Percentiles rank a stretch among this genome's conserved stretches.
Evolutionary conservation across 2,329 filamentous ascomycete genomes (phyloP).

Genomic region (Orbilia javanica): DNA sequence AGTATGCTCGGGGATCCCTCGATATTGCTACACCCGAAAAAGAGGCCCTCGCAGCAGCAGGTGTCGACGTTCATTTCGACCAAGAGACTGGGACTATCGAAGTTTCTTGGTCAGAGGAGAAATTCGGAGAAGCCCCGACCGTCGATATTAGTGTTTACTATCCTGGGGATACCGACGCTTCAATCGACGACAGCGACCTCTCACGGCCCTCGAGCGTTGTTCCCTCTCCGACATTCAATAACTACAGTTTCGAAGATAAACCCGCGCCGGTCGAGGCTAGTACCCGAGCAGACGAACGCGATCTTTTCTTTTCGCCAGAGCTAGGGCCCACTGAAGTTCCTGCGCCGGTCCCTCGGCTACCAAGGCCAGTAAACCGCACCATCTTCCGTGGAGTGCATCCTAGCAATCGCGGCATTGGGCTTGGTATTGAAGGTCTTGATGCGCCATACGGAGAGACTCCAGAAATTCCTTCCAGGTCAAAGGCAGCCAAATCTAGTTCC

Average conservation of each 20-base stretch:
- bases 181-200: constrained; percentile 35
- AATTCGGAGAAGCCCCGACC: constrained; percentile 53
- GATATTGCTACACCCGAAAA: constrained; percentile 24
- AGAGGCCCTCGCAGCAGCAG: constrained; percentile 34
- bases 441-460: neutral
- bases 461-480: neutral
- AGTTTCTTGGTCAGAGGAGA: constrained; percentile 56
- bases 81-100: constrained; percentile 58
- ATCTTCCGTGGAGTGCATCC: constrained; percentile 43
- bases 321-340: constrained; percentile 37
- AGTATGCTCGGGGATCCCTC: constrained; percentile 32
- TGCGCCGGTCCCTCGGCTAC: neutral
- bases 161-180: constrained; percentile 48
- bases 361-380: constrained; percentile 38
- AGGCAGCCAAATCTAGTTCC: constrained; percentile 28
- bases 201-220: constrained; percentile 31
- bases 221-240: constrained; percentile 35
- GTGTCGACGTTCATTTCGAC: constrained; percentile 56
- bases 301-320: constrained; percentile 56
- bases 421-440: constrained; percentile 49
- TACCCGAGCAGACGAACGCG: constrained; percentile 45
- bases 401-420: constrained; percentile 21
- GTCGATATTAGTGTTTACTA: constrained; percentile 58
- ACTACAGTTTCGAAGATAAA: constrained; percentile 32
- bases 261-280: constrained; percentile 48